These are phyloP conservation scores for Geranium brycei DNA, from an alignment of 345 rosid genomes.

Conservation along the genomic window DNA sequence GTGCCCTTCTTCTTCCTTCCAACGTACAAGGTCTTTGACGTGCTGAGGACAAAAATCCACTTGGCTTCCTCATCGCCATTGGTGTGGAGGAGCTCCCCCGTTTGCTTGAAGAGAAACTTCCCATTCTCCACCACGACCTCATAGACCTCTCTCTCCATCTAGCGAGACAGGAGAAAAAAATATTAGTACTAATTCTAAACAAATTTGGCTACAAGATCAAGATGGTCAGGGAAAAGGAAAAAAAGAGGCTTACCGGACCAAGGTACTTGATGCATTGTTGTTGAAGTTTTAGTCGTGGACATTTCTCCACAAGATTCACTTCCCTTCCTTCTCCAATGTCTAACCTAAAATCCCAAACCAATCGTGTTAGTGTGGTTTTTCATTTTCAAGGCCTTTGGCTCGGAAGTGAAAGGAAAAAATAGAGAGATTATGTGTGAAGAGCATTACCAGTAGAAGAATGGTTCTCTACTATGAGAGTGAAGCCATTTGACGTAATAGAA, in stretches of 20 bases:
- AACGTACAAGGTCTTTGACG: constrained; percentile 58
- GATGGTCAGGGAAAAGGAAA: background rate
- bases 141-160: constrained; percentile 82
- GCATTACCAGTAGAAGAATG: constrained; percentile 93
- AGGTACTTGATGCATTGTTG: constrained; percentile 94
- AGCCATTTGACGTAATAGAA: constrained; percentile 70
- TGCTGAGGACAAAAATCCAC: constrained; percentile 90
- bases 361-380: too few relatives aligned
- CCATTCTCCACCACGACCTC: constrained; percentile 66
- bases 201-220: too few relatives aligned
- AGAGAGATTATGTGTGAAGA: background rate
- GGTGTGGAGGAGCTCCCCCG: constrained; percentile 51
- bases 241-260: constrained; percentile 51
- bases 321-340: constrained; percentile 94
- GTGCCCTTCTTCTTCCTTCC: constrained; percentile 72
- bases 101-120: constrained; percentile 47
- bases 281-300: constrained; percentile 67
- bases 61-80: constrained; percentile 39
- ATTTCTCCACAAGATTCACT: constrained; percentile 51
- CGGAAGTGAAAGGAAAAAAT: too few relatives aligned
- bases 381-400: too few relatives aligned
- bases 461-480: constrained; percentile 76
- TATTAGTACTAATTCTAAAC: background rate
- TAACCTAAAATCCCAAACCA: constrained; percentile 35
- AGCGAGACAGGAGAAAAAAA: constrained; percentile 8